phyloP scores from a whole-genome alignment of 2,329 filamentous ascomycete species.

The Escovopsis sp. region DNA sequence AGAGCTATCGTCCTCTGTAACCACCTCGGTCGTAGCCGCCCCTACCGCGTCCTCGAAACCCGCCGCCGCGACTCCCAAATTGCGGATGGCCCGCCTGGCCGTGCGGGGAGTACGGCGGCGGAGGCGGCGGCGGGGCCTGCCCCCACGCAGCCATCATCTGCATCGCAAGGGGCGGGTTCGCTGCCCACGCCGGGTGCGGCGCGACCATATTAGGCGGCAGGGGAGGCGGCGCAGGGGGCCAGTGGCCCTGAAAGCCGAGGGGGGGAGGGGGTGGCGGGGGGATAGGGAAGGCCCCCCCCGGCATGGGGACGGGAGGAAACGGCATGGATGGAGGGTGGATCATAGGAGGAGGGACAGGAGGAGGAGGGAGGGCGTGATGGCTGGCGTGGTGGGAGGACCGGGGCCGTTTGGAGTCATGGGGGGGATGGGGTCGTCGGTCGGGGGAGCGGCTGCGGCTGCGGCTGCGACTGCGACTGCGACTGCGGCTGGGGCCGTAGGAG shows the following conservation, averaged over 20 bases:
- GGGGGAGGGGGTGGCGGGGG: constrained; percentile 20
- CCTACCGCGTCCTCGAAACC: constrained; percentile 15
- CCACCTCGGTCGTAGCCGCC: constrained; percentile 18
- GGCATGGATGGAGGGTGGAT: constrained; percentile 9
- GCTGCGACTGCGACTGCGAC: constrained; percentile 8
- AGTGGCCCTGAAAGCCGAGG: constrained; percentile 24
- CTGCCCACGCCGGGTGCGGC: constrained; percentile 13
- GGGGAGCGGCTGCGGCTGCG: constrained; percentile 4
- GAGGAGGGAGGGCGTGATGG: constrained; percentile 4
- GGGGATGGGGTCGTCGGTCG: background rate
- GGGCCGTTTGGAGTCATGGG: background rate
- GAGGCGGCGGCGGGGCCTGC: constrained; percentile 9
- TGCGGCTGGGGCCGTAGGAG: constrained; percentile 3
- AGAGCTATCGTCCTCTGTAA: constrained; percentile 7
- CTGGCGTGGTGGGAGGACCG: constrained; percentile 3
- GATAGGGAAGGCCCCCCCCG: constrained; percentile 15
- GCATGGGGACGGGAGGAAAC: constrained; percentile 6
- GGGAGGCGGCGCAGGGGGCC: constrained; percentile 23
- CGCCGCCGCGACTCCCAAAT: constrained; percentile 11
- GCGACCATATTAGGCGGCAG: constrained; percentile 9
- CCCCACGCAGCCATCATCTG: constrained; percentile 14
- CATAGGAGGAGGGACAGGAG: constrained; percentile 5
- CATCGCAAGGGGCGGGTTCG: constrained; percentile 12
- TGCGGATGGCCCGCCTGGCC: constrained; percentile 5
- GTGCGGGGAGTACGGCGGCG: background rate